Percentiles rank a stretch among this genome's conserved stretches.
These are phyloP conservation scores for Uronychia setigera DNA, from an alignment of 73 alveolate genomes.

Conservation along the genomic window DNA sequence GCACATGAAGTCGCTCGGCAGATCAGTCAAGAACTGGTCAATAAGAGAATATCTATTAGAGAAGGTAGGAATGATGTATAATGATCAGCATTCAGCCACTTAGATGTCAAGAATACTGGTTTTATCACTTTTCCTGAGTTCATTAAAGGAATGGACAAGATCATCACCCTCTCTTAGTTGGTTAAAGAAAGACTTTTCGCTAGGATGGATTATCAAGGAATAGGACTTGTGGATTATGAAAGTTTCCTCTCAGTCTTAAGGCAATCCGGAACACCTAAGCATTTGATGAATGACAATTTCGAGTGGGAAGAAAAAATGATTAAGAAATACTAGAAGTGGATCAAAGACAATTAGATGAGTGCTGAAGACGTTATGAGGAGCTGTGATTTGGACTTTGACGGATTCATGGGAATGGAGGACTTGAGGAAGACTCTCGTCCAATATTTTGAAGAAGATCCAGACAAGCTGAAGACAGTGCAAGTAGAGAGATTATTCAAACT, in stretches of 20 bases:
- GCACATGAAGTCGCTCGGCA: constrained; percentile 52
- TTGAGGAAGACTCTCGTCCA: constrained; percentile 67
- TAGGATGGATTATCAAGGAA: constrained; percentile 76
- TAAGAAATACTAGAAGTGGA: constrained; percentile 77
- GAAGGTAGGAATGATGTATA: constrained; percentile 9
- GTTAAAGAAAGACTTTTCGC: constrained; percentile 89
- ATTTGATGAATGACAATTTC: constrained; percentile 67
- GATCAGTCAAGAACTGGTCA: constrained; percentile 38
- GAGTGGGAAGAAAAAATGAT: constrained; percentile 87
- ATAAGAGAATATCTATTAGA: constrained; percentile 49
- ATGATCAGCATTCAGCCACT: constrained; percentile 33
- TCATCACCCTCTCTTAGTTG: constrained; percentile 71
- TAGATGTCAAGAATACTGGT: constrained; percentile 77
- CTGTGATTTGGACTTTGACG: constrained; percentile 89
- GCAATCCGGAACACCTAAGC: constrained; percentile 25
- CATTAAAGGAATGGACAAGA: constrained; percentile 61
- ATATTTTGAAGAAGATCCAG: constrained; percentile 63
- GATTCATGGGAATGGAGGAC: constrained; percentile 72
- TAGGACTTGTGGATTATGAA: constrained; percentile 84
- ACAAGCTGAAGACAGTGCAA: constrained; percentile 64
- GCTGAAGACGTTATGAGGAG: constrained; percentile 85
- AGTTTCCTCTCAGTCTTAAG: constrained; percentile 66
- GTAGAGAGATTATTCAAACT: constrained; percentile 85
- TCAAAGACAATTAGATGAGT: constrained; percentile 60
- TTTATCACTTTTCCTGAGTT: constrained; percentile 79